Evolutionary conservation across 768 basidiomycete genomes (phyloP), one percentile per base, ranked within the genome.

Genomic region (Kockovaella imperatae): DNA sequence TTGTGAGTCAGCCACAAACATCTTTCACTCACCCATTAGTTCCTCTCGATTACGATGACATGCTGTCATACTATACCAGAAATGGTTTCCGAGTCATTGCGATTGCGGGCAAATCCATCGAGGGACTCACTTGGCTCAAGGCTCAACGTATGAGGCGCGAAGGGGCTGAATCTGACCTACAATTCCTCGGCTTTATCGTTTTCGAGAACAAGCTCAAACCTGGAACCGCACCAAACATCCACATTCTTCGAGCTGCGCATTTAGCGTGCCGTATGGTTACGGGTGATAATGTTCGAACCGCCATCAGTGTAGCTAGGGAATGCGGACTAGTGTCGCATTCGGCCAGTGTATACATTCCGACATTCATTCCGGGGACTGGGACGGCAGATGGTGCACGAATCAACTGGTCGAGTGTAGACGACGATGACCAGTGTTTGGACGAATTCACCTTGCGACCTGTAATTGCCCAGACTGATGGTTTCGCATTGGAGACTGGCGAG

Each of bases 191-290:
- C 2, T 75, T 99, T 29, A 83, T 97, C 62, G 91, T 99, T 52
- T 99, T 99, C 62, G 95, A 99, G 71, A 99, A 99, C 74, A 86
- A 93, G 73, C 75, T 99, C 52, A 99, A 99, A 62, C 80, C 84
- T 3, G 89, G 86, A 6, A 96, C 93, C 0, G 76, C 86, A 0
- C 84, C 88, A 26, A 88, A 86, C 5, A 95, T 99, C 36, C 84
- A 88, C 52, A 82, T 83, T 0, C 77, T 99, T 14, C 82, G 90
- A 44, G 77, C 79, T 1, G 95, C 95, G 1, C 89, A 96, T 73
- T 73, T 99, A 30, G 86, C 88, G 17, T 91, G 88, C 61, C 78
- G 91, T 55, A 97, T 99, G 95, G 91, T 95, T 42, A 99, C 95
- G 0, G 95, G 95, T 8, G 95, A 99, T 65, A 99, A 99, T 56